A percentile compares a stretch with the other conserved stretches of the same genome.
These are phyloP conservation scores for Candida sp. DNA, from an alignment of 1,139 yeast genomes.

Conservation along the genomic window DNA sequence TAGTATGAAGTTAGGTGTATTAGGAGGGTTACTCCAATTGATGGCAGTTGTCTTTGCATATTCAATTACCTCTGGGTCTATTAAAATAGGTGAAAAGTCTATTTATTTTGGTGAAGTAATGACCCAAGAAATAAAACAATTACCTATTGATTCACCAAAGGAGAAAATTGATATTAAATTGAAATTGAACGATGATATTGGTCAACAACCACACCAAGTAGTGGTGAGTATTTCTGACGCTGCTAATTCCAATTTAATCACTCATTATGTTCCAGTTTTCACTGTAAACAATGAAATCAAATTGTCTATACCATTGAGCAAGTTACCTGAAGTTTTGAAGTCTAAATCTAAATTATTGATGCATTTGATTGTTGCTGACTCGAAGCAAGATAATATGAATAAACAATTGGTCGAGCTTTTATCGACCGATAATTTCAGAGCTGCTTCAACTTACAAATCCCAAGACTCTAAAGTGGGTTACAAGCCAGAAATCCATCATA, in stretches of 20 bases:
- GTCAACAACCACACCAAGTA: slow-evolving; percentile 23
- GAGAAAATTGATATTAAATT: slow-evolving; percentile 30
- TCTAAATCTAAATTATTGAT: slow-evolving; percentile 28
- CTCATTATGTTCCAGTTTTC: slow-evolving; percentile 23
- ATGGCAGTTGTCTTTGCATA: slow-evolving; percentile 17
- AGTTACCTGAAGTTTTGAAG: slow-evolving; percentile 38
- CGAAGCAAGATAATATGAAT: slow-evolving; percentile 19
- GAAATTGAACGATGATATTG: slow-evolving; percentile 9
- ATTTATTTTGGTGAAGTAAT: slow-evolving; percentile 33
- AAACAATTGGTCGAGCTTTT: slow-evolving; percentile 29
- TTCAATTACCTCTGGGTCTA: slow-evolving; percentile 23
- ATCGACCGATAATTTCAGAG: slow-evolving; percentile 28
- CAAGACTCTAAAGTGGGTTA: slow-evolving; percentile 36
- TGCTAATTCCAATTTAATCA: slow-evolving; percentile 20
- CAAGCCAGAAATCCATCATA: slow-evolving; percentile 68
- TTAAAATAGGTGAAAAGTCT: slow-evolving; percentile 21
- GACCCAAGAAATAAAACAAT: slow-evolving; percentile 32
- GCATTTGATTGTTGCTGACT: slow-evolving; percentile 31
- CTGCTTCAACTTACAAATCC: slow-evolving; percentile 24
- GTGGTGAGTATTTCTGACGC: slow-evolving; percentile 21
- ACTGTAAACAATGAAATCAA: slow-evolving; percentile 17
- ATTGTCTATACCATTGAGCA: slow-evolving; percentile 23
- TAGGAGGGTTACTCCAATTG: slow-evolving; percentile 8
- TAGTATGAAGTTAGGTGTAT: slow-evolving; percentile 10
- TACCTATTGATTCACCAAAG: slow-evolving; percentile 27